Conservation (phyloP, 345 rosid species). For the Barbarea vulgaris region DNA sequence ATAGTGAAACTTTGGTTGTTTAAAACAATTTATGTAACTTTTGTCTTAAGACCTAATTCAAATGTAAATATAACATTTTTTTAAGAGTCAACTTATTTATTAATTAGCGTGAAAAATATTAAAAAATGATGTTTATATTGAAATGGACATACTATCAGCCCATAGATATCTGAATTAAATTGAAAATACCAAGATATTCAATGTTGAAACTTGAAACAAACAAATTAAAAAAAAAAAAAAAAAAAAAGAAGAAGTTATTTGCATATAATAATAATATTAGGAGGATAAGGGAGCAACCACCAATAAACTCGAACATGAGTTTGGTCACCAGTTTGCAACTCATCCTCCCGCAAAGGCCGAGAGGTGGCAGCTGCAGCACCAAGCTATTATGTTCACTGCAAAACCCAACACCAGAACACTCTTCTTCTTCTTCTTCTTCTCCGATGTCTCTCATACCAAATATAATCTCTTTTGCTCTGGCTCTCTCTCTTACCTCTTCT, state of each 20-base stretch:
- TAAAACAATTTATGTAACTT: too few species aligned
- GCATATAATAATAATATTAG: background rate
- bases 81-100: too few species aligned
- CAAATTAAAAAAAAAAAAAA: too few species aligned
- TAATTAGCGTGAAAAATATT: too few species aligned
- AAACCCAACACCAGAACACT: slow-evolving; percentile 1
- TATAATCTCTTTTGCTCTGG: slow-evolving; percentile 63
- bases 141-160: too few species aligned
- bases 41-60: too few species aligned
- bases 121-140: too few species aligned
- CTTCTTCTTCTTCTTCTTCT: slow-evolving; percentile 20
- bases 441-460: slow-evolving; percentile 33
- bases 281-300: slow-evolving; percentile 15
- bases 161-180: too few species aligned
- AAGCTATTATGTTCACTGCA: slow-evolving; percentile 20
- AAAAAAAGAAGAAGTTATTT: too few species aligned
- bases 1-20: background rate
- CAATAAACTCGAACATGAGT: slow-evolving; percentile 17
- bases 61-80: too few species aligned
- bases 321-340: slow-evolving; percentile 33
- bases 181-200: too few species aligned
- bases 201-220: too few species aligned
- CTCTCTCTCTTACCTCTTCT: slow-evolving; percentile 49
- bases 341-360: slow-evolving; percentile 37
- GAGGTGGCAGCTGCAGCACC: slow-evolving; percentile 4